Base-by-base conservation (phyloP, 2,329 filamentous ascomycete species). In the Penicillium psychrosexuale region DNA sequence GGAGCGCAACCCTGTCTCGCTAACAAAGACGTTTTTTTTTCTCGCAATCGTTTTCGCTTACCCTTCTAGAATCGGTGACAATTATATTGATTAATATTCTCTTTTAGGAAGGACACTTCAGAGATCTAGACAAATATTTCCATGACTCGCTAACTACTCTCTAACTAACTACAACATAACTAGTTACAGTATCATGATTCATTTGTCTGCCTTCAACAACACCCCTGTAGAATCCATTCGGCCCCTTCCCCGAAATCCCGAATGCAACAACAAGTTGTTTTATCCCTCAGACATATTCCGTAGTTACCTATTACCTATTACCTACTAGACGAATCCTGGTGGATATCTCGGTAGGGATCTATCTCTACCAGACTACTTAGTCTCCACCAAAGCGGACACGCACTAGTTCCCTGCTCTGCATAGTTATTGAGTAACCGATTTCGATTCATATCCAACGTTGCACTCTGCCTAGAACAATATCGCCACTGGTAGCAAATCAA, bases 251-350 rank as follows among this genome's bases (percentile, higher is more conserved):
- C 52, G 46, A 24, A 5, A 39, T 51, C 17, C 46, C 47, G 52
- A 44, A 44, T 51, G 39, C 52, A 49, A 53, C 51, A 30, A 24
- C 31, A 45, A 48, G 42, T 30, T 53, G 33, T 27, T 24, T 51
- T 28, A 31, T n/a, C 12, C 19, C 33, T 8, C 19, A n/a, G 6
- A 50, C 47, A 27, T 42, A 24, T 2, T 19, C 19, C 19, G 19
- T 19, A 19, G 19, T 19, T 19, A 19, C 28, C 17, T 45, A 33
- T 8, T 34, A 34, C 28, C 17, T 45, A 33, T 46, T 46, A 24
- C 28, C 17, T 45, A 33, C 13, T 34, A 34, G 31, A 39, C 15
- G 17, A 22, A 17, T 37, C 48, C 48, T 30, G 15, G 49, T 47
- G 6, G 49, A 31, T 15, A 47, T 34, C 33, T 31, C 30, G 12